Base-by-base conservation (phyloP, 306 rosid species). In the Leucaena leucocephala region DNA sequence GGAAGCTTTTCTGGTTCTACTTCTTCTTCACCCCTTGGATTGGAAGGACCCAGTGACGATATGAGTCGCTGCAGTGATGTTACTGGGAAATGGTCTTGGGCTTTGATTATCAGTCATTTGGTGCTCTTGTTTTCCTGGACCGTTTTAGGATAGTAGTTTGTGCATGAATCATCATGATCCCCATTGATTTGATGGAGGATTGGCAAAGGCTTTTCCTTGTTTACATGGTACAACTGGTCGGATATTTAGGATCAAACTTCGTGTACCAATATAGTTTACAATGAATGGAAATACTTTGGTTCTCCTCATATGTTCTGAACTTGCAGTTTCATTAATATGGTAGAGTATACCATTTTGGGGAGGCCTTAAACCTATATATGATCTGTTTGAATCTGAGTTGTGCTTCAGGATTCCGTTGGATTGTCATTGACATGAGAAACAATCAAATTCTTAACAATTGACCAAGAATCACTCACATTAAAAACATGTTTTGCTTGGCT, bases 1-100 rank as follows among this genome's bases (percentile, higher is more conserved):
- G 92, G 89, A 27, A 89, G 84, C 68, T 76, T 85, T 40, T 39
- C 90, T 39, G 91, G 88, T 77, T 81, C 91, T 36, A 54, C 27
- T 27, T 27, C 92, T 1, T 36, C 93, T 1, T 33, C 90, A 3
- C 67, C 89, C 13, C 72, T 57, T 66, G 97, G 96, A 68, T 44
- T 83, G 33, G 27, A 27, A 27, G 89, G 85, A 40, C 82, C 98
- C 8, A 84, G 86, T 46, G 87, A 85, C 68, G 83, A 89, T 81
- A 44, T 88, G 13, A 91, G 84, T 49, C 85, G 92, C 27, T 81
- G 89, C 89, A 61, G 38, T 44, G 73, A 19, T 49, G 50, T 57
- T 50, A 74, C 65, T 16, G 75, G 63, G 80, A 64, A 57, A 16
- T 75, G 94, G 97, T 75, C 84, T 71, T 91, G 90, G 91, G 79